These are phyloP conservation scores for Multifurca ochricompacta DNA, from an alignment of 768 basidiomycete species.

Conservation along the genomic window DNA sequence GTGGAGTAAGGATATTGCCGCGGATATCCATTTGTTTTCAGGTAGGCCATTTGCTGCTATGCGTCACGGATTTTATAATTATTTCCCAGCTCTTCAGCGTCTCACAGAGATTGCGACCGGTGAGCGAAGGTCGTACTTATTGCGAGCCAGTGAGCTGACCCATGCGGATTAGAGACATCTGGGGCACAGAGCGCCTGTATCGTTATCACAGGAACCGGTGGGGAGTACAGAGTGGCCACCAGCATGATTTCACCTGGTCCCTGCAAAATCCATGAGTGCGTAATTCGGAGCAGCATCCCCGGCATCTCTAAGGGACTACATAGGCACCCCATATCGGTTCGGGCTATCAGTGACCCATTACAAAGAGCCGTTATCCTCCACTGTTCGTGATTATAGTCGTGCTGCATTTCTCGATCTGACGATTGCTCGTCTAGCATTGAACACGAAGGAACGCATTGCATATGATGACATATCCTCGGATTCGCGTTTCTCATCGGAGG, in stretches of 20 bases:
- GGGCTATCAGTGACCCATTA: slow-evolving; percentile 51
- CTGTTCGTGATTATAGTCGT: slow-evolving; percentile 34
- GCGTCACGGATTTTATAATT: slow-evolving; percentile 20
- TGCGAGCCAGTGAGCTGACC: background rate
- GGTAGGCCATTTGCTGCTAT: slow-evolving; percentile 29
- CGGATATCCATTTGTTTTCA: slow-evolving; percentile 61
- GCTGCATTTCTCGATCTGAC: background rate
- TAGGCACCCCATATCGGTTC: slow-evolving; percentile 54
- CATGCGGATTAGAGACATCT: slow-evolving; percentile 41
- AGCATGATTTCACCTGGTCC: slow-evolving; percentile 51
- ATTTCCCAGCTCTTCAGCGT: slow-evolving; percentile 43
- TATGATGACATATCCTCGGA: slow-evolving; percentile 57
- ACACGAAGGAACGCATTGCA: slow-evolving; percentile 53
- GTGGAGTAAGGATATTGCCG: slow-evolving; percentile 69
- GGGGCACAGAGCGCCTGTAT: slow-evolving; percentile 62
- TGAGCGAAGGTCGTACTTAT: slow-evolving; percentile 22
- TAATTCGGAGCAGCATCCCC: slow-evolving; percentile 5
- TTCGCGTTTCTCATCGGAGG: slow-evolving; percentile 62
- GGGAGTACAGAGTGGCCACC: slow-evolving; percentile 64
- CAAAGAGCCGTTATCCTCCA: slow-evolving; percentile 62
- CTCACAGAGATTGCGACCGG: slow-evolving; percentile 68
- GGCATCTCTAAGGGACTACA: background rate
- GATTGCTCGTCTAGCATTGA: slow-evolving; percentile 39
- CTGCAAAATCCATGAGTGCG: slow-evolving; percentile 66
- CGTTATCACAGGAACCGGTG: slow-evolving; percentile 59